Evolutionary conservation across 306 rosid species (phyloP).

Genomic region (Acacia crassicarpa): DNA sequence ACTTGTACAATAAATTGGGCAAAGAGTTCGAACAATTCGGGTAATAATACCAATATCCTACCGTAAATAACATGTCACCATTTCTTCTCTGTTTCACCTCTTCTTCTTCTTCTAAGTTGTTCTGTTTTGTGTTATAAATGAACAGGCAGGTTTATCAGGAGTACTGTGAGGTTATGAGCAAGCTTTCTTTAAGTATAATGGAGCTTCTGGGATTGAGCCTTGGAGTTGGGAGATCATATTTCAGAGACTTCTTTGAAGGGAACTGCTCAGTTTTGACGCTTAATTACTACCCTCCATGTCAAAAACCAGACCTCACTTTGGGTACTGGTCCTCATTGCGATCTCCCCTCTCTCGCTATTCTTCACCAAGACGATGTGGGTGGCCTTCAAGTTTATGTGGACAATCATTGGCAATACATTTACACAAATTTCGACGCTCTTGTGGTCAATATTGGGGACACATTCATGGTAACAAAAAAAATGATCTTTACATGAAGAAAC

Average conservation of each 20-base stretch:
- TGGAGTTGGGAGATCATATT: conserved; percentile 57
- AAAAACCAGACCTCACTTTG: conserved; percentile 75
- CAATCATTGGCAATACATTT: conserved; percentile 72
- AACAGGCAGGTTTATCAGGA: conserved; percentile 69
- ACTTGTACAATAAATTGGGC: conserved; percentile 55
- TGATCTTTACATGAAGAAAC: neutral
- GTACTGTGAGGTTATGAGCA: conserved; percentile 85
- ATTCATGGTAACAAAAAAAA: conserved; percentile 63
- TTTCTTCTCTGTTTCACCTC: neutral
- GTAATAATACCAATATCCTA: conserved; percentile 33
- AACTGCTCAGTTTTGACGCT: conserved; percentile 89
- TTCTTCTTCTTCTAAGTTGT: neutral
- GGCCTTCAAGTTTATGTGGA: conserved; percentile 91
- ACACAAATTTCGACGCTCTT: conserved; percentile 79
- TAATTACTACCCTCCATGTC: conserved; percentile 92
- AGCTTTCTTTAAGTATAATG: conserved; percentile 89
- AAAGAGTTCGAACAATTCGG: conserved; percentile 62
- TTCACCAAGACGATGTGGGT: conserved; percentile 90
- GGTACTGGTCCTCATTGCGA: conserved; percentile 99
- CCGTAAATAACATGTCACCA: neutral
- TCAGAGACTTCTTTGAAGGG: conserved; percentile 72
- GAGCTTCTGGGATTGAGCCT: conserved; percentile 89
- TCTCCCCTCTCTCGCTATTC: conserved; percentile 86
- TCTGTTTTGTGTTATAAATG: neutral
- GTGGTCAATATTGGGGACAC: conserved; percentile 98